These are phyloP conservation scores for Apostasia shenzhenica DNA, from an alignment of 106 monocot genomes.

Conservation along the genomic window DNA sequence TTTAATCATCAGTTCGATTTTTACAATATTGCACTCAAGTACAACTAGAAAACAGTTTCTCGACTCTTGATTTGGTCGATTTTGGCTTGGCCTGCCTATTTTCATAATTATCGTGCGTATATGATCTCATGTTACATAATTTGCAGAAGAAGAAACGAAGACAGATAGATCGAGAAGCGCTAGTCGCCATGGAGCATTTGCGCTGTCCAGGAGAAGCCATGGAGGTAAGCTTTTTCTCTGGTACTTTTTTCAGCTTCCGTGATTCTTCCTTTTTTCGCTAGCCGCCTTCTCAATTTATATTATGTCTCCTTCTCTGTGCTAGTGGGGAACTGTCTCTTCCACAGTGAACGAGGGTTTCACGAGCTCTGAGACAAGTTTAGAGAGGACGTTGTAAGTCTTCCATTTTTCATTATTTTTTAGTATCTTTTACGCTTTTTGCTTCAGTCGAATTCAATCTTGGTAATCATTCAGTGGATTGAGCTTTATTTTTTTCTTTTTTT, in stretches of 20 bases:
- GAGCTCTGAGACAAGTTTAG: slow-evolving; percentile 7
- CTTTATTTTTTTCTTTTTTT: neutral
- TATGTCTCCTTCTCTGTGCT: neutral
- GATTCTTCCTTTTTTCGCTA: neutral
- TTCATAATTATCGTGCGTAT: too few relatives aligned
- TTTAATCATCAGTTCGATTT: too few relatives aligned
- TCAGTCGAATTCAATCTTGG: neutral
- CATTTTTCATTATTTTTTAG: neutral
- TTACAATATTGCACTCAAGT: too few relatives aligned
- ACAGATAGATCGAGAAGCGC: too few relatives aligned
- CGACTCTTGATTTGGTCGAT: too few relatives aligned
- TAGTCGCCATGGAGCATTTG: too few relatives aligned
- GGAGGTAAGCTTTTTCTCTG: neutral
- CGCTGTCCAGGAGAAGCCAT: neutral
- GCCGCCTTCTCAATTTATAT: neutral
- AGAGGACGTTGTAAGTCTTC: slow-evolving; percentile 20
- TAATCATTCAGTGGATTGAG: neutral
- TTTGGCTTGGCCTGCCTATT: too few relatives aligned
- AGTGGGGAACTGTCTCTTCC: slow-evolving; percentile 7
- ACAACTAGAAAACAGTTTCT: too few relatives aligned
- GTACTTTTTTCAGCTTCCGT: neutral
- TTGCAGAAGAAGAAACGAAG: too few relatives aligned
- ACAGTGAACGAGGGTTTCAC: slow-evolving; percentile 5
- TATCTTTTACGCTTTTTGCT: neutral
- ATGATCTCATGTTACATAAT: too few relatives aligned